These are phyloP conservation scores for Letharia lupina DNA, from an alignment of 495 filamentous ascomycete genomes.

Conservation along the genomic window DNA sequence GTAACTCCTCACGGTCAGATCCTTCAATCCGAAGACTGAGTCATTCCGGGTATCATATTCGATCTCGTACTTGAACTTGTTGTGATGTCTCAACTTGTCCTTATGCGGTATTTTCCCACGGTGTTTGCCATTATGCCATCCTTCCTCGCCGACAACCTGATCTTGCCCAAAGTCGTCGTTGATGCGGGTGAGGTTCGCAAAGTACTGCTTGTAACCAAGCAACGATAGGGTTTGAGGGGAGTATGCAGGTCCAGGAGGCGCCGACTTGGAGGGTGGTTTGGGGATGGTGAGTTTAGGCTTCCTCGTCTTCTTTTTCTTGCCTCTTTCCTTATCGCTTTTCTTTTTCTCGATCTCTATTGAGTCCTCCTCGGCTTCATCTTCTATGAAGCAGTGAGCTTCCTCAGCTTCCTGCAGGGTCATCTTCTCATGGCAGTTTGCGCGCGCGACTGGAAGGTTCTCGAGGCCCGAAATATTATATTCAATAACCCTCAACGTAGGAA, in stretches of 20 bases:
- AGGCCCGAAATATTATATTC: constrained; percentile 91
- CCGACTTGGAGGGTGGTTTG: constrained; percentile 57
- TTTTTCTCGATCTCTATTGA: constrained; percentile 1
- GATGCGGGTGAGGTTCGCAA: constrained; percentile 80
- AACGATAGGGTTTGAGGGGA: constrained; percentile 72
- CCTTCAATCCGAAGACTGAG: constrained; percentile 61
- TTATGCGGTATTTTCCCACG: constrained; percentile 43
- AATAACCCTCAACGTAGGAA: constrained; percentile 74
- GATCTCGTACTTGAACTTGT: constrained; percentile 63
- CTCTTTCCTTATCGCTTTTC: constrained; percentile 43
- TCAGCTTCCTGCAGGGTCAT: constrained; percentile 3
- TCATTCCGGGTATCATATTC: constrained; percentile 81
- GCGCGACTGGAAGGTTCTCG: constrained; percentile 33
- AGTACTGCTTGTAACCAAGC: constrained; percentile 80
- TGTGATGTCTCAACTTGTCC: constrained; percentile 35
- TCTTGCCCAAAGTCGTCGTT: constrained; percentile 51
- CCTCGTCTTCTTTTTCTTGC: constrained; percentile 43
- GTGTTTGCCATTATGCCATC: constrained; percentile 48
- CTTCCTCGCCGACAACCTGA: constrained; percentile 27
- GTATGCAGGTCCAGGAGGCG: constrained; percentile 85
- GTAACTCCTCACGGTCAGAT: constrained; percentile 78
- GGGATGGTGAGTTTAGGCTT: constrained; percentile 59
- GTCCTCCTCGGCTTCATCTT: constrained; percentile 1
- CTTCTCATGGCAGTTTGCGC: background rate
- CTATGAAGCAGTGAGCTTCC: background rate